Conservation (phyloP, 2,329 filamentous ascomycete species). For the Didymella sp. region DNA sequence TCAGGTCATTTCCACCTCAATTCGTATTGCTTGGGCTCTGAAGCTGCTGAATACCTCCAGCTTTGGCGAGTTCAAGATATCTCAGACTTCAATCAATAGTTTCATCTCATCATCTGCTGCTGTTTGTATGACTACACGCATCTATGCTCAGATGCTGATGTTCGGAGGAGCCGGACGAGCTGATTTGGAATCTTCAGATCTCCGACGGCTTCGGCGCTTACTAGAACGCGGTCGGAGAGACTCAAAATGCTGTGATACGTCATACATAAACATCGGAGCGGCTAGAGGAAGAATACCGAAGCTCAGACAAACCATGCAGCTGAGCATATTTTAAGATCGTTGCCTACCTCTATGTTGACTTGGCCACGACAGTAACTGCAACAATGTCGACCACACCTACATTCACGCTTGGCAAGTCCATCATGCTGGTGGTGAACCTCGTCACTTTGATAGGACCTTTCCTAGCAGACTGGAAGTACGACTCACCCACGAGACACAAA, state of each 20-base stretch:
- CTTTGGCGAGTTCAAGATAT: not conserved
- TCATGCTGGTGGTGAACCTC: constrained; percentile 1
- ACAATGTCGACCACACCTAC: not conserved
- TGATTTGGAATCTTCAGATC: not conserved
- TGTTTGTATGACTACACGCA: too few species aligned
- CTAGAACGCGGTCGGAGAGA: not conserved
- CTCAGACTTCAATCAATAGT: not conserved
- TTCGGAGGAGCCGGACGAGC: not conserved
- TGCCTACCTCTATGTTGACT: not conserved
- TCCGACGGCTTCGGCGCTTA: not conserved
- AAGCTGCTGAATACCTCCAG: not conserved
- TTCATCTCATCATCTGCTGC: not conserved
- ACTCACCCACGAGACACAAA: not conserved
- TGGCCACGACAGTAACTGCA: not conserved
- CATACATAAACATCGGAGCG: not conserved
- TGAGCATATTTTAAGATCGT: not conserved
- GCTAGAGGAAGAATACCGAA: not conserved
- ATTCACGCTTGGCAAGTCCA: not conserved
- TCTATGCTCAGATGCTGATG: not conserved
- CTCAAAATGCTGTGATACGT: not conserved
- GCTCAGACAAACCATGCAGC: not conserved
- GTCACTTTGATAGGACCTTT: constrained; percentile 26
- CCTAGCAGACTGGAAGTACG: constrained; percentile 41
- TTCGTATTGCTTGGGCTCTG: too few species aligned
- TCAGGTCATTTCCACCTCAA: constrained; percentile 4